phyloP scores from a whole-genome alignment of 2,329 filamentous ascomycete genomes.

The Cytospora leucostoma region DNA sequence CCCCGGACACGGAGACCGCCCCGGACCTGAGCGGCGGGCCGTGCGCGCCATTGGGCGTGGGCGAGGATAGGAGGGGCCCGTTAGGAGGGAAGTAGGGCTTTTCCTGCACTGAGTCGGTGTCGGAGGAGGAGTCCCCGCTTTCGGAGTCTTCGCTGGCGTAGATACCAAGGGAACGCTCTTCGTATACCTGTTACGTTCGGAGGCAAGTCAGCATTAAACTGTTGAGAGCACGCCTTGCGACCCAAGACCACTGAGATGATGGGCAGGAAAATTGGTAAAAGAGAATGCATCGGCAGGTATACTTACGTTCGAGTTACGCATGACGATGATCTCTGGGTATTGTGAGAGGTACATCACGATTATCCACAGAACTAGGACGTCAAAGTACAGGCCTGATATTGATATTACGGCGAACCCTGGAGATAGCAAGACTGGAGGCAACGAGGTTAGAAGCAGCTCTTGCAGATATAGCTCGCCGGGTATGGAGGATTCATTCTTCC shows the following conservation, averaged over 20 bases:
- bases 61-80: constrained; percentile 3
- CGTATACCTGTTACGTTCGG: constrained; percentile 45
- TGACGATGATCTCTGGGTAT: constrained; percentile 47
- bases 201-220: not conserved
- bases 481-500: not conserved
- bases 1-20: constrained; percentile 15
- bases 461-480: no score
- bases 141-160: constrained; percentile 34
- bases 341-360: constrained; percentile 52
- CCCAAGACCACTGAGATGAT: no score
- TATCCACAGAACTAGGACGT: constrained; percentile 46
- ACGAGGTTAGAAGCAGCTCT: not conserved
- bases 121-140: not conserved
- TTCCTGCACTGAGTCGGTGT: constrained; percentile 5
- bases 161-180: constrained; percentile 55
- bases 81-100: constrained; percentile 4
- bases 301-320: constrained; percentile 53
- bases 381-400: constrained; percentile 46
- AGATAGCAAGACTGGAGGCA: constrained; percentile 44
- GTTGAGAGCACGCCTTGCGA: not conserved
- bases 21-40: constrained; percentile 9
- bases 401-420: constrained; percentile 57
- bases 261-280: not conserved
- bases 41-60: not conserved
- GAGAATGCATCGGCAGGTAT: no score